phyloP scores from a whole-genome alignment of 495 filamentous ascomycete species.

The Penicillium egyptiacum region DNA sequence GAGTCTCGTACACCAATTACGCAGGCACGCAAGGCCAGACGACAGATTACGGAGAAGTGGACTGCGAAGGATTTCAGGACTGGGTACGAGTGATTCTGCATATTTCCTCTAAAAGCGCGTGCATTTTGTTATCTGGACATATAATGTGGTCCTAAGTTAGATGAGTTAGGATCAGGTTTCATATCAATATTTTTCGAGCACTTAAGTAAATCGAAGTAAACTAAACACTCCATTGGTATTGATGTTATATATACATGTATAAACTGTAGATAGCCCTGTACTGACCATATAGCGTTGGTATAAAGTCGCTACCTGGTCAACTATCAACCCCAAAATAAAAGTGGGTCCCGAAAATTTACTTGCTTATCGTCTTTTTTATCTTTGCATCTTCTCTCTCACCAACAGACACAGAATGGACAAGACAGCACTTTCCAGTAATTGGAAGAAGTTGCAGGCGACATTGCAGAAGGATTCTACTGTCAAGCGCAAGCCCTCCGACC shows the following conservation, averaged over 20 bases:
- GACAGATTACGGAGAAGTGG: conserved; percentile 90
- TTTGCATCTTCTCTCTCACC: conserved; percentile 14
- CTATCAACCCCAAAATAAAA: conserved; percentile 10
- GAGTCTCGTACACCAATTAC: conserved; percentile 75
- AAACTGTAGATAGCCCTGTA: background rate
- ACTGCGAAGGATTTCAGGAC: conserved; percentile 87
- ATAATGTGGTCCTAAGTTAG: conserved; percentile 18
- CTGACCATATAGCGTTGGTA: background rate
- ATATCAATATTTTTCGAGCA: conserved; percentile 4
- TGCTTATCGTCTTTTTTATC: conserved; percentile 15
- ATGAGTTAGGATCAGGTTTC: conserved; percentile 2
- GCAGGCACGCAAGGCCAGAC: conserved; percentile 76
- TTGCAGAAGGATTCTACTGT: conserved; percentile 52
- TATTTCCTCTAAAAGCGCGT: conserved; percentile 29
- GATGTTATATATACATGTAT: no score
- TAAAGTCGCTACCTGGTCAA: background rate
- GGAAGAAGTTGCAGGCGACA: conserved; percentile 70
- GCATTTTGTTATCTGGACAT: conserved; percentile 33
- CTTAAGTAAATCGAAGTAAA: background rate
- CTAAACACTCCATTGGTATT: background rate
- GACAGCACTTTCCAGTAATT: conserved; percentile 59
- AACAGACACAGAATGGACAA: conserved; percentile 42
- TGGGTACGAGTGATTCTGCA: conserved; percentile 33
- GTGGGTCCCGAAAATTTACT: conserved; percentile 19
- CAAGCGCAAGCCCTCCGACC: conserved; percentile 44